phyloP scores from a whole-genome alignment of 352 stramenopile species.

The Aphanomyces invadans region DNA sequence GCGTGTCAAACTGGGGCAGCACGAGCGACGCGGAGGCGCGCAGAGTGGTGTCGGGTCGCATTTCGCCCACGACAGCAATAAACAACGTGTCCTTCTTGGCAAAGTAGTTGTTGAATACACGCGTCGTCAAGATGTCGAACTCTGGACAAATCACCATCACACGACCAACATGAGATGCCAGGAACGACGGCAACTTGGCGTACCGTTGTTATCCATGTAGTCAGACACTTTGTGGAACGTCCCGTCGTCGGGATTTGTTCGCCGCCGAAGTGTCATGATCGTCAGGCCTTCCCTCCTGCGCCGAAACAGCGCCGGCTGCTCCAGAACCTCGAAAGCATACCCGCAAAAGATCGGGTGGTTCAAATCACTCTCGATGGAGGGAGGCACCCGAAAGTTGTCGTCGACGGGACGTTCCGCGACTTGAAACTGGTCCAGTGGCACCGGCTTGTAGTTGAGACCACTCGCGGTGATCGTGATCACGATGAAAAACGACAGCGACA shows the following conservation, averaged over 20 bases:
- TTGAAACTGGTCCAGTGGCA: constrained; percentile 34
- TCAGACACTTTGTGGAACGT: background rate
- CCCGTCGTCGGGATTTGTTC: background rate
- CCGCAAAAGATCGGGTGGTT: constrained; percentile 2
- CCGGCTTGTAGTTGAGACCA: constrained; percentile 52
- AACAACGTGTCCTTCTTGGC: background rate
- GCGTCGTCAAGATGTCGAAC: background rate
- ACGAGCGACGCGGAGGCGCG: constrained; percentile 59
- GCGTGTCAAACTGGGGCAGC: constrained; percentile 22
- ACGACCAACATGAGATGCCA: background rate
- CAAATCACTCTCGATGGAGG: no score
- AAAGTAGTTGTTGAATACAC: background rate
- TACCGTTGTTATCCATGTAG: background rate
- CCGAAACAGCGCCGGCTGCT: background rate
- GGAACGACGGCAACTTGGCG: no score
- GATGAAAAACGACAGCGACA: constrained; percentile 56
- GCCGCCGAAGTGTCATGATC: background rate
- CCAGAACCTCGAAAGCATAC: background rate
- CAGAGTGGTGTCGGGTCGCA: constrained; percentile 32
- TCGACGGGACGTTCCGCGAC: no score
- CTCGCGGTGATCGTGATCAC: constrained; percentile 51
- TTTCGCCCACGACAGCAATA: background rate
- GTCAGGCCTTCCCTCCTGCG: background rate
- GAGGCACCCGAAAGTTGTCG: no score
- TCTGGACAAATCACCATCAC: background rate